phyloP scores from a whole-genome alignment of 768 basidiomycete species.

The Suillus subluteus region DNA sequence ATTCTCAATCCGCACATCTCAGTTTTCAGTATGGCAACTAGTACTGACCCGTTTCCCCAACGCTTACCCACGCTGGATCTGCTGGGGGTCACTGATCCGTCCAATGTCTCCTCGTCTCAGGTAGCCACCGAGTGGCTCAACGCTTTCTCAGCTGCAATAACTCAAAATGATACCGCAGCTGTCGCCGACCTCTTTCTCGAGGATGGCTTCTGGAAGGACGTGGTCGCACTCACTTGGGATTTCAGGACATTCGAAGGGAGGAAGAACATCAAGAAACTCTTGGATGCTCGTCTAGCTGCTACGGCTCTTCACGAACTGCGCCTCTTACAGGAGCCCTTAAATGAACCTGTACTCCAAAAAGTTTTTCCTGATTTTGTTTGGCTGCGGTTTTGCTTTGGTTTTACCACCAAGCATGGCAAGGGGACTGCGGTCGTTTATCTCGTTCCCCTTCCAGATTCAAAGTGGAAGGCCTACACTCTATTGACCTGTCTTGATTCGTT shows the following conservation, averaged over 20 bases:
- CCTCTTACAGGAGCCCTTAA: constrained; percentile 29
- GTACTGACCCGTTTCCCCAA: constrained; percentile 21
- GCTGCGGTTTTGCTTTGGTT: constrained; percentile 59
- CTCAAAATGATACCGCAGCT: constrained; percentile 18
- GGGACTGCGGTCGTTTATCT: constrained; percentile 59
- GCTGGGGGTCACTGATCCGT: constrained; percentile 27
- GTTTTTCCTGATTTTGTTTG: constrained; percentile 60
- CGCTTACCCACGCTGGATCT: constrained; percentile 34
- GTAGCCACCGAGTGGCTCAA: constrained; percentile 30
- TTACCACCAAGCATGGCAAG: constrained; percentile 51
- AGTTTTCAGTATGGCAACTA: neutral
- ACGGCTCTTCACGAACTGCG: constrained; percentile 22
- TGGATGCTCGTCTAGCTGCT: constrained; percentile 40
- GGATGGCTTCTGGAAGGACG: constrained; percentile 53
- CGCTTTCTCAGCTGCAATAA: constrained; percentile 26
- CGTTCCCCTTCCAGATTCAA: constrained; percentile 43
- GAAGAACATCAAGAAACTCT: constrained; percentile 41
- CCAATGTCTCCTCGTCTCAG: constrained; percentile 22
- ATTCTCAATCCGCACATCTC: neutral
- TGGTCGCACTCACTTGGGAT: constrained; percentile 56
- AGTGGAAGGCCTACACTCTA: constrained; percentile 64
- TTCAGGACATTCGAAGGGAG: constrained; percentile 52
- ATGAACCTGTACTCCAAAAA: constrained; percentile 37
- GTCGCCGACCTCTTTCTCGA: constrained; percentile 33
- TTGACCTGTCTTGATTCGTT: constrained; percentile 65